Conservation (phyloP, 176 grass and related monocot genomes). For the Aegilops bicornis region DNA sequence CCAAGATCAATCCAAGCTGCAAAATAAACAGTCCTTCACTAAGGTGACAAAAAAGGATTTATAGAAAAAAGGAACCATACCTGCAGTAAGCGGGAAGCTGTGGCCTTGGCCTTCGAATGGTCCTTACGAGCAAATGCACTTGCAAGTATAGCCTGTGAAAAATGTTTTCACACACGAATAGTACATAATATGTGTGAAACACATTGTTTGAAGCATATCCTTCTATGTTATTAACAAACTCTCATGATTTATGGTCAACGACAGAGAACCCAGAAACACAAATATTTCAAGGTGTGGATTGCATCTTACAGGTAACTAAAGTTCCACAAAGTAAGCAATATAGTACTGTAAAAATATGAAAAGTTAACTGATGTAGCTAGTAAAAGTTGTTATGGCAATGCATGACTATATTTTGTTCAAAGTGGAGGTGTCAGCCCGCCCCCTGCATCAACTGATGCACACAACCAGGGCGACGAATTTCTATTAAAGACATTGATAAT, state of each 20-base stretch:
- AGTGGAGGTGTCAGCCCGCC: neutral
- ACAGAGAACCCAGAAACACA: neutral
- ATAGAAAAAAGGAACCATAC: slow-evolving; percentile 29
- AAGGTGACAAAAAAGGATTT: neutral
- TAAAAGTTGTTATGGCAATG: neutral
- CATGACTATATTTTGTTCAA: neutral
- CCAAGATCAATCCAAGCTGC: slow-evolving; percentile 69
- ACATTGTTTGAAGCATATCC: neutral
- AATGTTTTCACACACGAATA: neutral
- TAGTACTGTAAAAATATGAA: neutral
- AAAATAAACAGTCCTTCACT: neutral
- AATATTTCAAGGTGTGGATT: neutral
- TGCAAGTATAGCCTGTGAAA: slow-evolving; percentile 80
- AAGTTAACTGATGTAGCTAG: neutral
- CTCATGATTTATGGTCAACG: neutral
- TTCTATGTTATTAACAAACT: neutral
- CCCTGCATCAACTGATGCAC: neutral
- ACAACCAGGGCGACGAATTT: neutral
- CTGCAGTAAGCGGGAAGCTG: slow-evolving; percentile 79
- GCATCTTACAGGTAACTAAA: neutral
- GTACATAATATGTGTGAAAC: slow-evolving; percentile 8
- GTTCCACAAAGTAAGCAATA: neutral
- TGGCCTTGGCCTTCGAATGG: slow-evolving; percentile 43
- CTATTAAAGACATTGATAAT: neutral
- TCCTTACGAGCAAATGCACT: slow-evolving; percentile 82